Evolutionary conservation across 192 early-diverging fungal genomes (phyloP), one percentile per base, ranked within the genome.

Genomic region (Coemansia erecta): DNA sequence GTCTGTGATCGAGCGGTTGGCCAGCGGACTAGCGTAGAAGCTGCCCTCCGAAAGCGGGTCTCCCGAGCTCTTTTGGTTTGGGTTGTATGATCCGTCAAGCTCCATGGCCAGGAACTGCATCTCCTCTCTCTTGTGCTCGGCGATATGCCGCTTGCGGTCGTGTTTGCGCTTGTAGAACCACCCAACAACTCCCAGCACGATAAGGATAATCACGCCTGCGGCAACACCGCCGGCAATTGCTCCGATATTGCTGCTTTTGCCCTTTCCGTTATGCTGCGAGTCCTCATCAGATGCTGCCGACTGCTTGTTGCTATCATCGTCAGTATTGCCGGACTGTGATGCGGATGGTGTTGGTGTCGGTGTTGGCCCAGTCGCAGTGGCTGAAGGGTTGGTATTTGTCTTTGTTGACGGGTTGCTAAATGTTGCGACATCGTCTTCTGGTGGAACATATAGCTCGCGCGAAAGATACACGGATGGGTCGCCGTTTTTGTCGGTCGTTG

Each of bases 41-140:
- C 53, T 62, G 56, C 56, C 41, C 11, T 70, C 73, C 0, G 56
- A 66, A 23, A 67, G 44, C 5, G 35, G 59, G 1, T 40, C 62
- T 14, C 61, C 59, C 1, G n/a, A 14, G 21, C 37, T 21, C 53
- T 67, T 73, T 19, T 49, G 35, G 22, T 49, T 22, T 1, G 67
- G 67, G 47, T 69, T 70, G 67, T 64, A 76, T 4, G 67, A 66
- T 49, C 73, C 73, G 48, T 68, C 73, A 11, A 76, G 50, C 55
- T 76, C 63, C 67, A 76, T 62, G 15, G 73, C 63, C 22, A 76
- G 60, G 24, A 76, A 56, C 60, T 76, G 73, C 63, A 76, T 61
- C 41, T 76, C 67, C 56, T 76, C 73, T 21, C 35, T 70, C 10
- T 66, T 63, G 53, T 76, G 73, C 64, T 76, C 73, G 11, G 65